Percentiles rank a stretch among this genome's conserved stretches.
phyloP scores from a whole-genome alignment of 176 grass and related monocot genomes.

The Aegilops sharonensis region DNA sequence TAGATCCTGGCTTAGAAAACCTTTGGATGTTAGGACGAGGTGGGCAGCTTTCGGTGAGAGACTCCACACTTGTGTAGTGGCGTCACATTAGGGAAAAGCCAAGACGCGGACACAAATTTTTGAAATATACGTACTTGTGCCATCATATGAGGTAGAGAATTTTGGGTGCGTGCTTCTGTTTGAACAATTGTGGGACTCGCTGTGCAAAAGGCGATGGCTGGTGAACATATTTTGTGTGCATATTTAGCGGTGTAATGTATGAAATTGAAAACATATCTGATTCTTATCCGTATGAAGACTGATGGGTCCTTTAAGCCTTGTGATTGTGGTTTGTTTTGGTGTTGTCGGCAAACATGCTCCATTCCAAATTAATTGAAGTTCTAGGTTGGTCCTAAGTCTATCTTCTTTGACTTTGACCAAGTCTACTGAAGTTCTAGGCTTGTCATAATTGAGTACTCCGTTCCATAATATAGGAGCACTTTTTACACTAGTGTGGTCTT shows the following conservation, averaged over 20 bases:
- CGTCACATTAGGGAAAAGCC: neutral
- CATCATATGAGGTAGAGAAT: slow-evolving; percentile 2
- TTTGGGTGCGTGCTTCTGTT: neutral
- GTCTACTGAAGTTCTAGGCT: no score
- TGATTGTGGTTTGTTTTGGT: neutral
- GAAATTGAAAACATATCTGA: neutral
- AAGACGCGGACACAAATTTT: slow-evolving; percentile 13
- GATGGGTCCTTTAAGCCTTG: neutral
- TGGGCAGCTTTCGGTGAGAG: slow-evolving; percentile 1
- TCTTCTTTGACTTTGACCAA: no score
- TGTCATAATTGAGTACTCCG: no score
- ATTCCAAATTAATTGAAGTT: no score
- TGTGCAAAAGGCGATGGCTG: neutral
- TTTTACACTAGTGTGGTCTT: no score
- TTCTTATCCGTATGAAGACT: neutral
- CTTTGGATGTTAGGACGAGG: neutral
- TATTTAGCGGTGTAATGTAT: slow-evolving; percentile 27
- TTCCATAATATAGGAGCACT: no score
- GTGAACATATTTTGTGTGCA: slow-evolving; percentile 24
- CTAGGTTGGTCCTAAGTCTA: no score
- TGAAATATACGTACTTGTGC: neutral
- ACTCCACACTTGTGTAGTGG: neutral
- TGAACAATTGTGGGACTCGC: slow-evolving; percentile 1
- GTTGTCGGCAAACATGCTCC: neutral
- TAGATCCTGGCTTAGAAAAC: neutral